Evolutionary conservation across 768 basidiomycete species (phyloP).

Genomic region (Agaricus subrufescens): DNA sequence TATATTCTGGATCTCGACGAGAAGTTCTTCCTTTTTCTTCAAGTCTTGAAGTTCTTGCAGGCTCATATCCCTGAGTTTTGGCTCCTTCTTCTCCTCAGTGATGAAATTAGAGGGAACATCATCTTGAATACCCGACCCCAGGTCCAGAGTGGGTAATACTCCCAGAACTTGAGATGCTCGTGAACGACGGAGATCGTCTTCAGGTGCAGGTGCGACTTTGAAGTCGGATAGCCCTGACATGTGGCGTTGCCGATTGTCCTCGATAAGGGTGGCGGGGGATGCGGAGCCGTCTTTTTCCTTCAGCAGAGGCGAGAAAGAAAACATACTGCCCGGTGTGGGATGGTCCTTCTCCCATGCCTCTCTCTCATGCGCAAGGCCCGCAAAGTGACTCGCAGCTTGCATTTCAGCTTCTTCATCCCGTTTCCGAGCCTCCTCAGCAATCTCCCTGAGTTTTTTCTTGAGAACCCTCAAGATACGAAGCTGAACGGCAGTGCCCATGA

Average conservation of each 20-base stretch:
- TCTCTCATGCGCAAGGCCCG: conserved; percentile 60
- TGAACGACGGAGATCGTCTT: conserved; percentile 54
- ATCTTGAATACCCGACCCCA: conserved; percentile 69
- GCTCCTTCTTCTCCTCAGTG: conserved; percentile 24
- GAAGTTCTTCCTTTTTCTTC: conserved; percentile 64
- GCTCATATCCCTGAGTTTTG: conserved; percentile 21
- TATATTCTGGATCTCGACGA: conserved; percentile 76
- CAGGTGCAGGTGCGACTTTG: conserved; percentile 53
- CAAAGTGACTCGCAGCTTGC: conserved; percentile 67
- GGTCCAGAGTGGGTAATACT: conserved; percentile 65
- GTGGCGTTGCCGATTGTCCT: conserved; percentile 41
- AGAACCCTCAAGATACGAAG: conserved; percentile 80
- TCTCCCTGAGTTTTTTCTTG: conserved; percentile 74
- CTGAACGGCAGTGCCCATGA: conserved; percentile 90
- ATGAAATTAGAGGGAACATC: conserved; percentile 74
- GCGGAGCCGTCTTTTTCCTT: conserved; percentile 51
- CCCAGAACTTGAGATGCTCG: conserved; percentile 48
- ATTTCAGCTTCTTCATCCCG: conserved; percentile 74
- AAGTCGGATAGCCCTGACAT: conserved; percentile 73
- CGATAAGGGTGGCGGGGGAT: conserved; percentile 43
- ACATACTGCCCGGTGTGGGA: conserved; percentile 54
- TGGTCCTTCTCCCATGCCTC: conserved; percentile 88
- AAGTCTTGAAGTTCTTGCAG: conserved; percentile 48
- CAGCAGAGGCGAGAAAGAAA: conserved; percentile 62
- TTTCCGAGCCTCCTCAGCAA: conserved; percentile 66